Evolutionary conservation across 495 filamentous ascomycete species (phyloP), one percentile per base, ranked within the genome.

Genomic region (Bathelium albidoporum): DNA sequence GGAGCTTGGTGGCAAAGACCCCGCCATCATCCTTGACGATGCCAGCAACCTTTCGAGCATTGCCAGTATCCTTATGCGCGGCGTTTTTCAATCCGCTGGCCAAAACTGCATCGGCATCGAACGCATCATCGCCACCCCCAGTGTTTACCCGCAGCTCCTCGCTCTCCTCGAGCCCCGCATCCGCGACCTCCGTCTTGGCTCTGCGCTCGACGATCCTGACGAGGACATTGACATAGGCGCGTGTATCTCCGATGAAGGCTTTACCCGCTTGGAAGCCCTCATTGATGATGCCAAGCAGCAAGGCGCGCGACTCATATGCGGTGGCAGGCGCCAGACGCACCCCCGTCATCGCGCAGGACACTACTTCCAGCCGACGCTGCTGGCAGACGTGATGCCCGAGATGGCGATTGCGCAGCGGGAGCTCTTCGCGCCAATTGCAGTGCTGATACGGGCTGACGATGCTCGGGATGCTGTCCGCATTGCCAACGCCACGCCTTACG

Each of bases 21-120:
- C 95, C 14, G 85, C 88, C n/a, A 86, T 99, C 34, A 74, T 99
- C 28, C 86, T 99, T 41, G 89, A 97, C 69, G 87, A 91, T 49
- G 77, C 89, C 20, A 65, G 72, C 29, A 85, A 91, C 68, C 74
- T 96, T 16, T 70, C 82, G 0, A 79, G 84, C 41, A 84, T 97
- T 59, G 83, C 84, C 31, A 88, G 90, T 32, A 87, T 91, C 64
- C 82, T 97, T 65, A 83, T 97, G 78, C 86, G 95, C 59, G 94
- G 92, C 45, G 87, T 88, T 34, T 99, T 97, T 79, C 93, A 97
- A 74, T 90, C 91, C 62, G 85, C 92, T n/a, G 94, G 94, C 1
- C 94, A 99, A 72, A 99, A 99, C 76, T 99, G 94, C 75, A 90
- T 97, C 73, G 94, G 95, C 64, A 89, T 96, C 62, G 94, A 99